Percentiles rank a stretch among this genome's conserved stretches.
These are phyloP conservation scores for Penicillium thymicola DNA, from an alignment of 2,329 filamentous ascomycete genomes.

Conservation along the genomic window DNA sequence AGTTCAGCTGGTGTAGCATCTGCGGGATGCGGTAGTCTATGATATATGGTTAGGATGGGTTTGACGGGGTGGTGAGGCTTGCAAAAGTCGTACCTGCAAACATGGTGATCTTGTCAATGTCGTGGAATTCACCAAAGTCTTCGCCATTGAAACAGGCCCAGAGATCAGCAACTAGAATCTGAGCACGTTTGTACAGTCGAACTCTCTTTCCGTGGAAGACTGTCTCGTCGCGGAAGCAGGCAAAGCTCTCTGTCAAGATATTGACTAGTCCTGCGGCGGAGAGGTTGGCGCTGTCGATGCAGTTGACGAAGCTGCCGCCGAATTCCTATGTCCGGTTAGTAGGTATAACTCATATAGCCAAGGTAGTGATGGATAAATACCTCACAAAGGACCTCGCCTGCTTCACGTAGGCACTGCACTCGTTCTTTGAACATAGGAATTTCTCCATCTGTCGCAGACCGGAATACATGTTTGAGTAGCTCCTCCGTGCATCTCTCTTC, in stretches of 20 bases:
- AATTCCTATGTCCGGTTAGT: conserved; percentile 59
- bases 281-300: conserved; percentile 69
- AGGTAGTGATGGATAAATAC: conserved; percentile 45
- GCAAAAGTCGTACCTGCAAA: conserved; percentile 63
- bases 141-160: conserved; percentile 93
- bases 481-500: conserved; percentile 73
- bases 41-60: background rate
- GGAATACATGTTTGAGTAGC: conserved; percentile 72
- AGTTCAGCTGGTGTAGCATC: conserved; percentile 79
- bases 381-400: conserved; percentile 73
- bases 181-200: conserved; percentile 86
- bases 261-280: conserved; percentile 87
- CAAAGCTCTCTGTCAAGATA: conserved; percentile 74
- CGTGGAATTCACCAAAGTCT: conserved; percentile 73
- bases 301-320: conserved; percentile 67
- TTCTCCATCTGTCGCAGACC: conserved; percentile 78
- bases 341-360: background rate
- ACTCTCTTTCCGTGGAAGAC: conserved; percentile 71
- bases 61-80: background rate
- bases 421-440: conserved; percentile 81
- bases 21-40: conserved; percentile 92
- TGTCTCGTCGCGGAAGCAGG: conserved; percentile 81
- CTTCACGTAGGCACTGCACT: conserved; percentile 75
- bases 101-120: conserved; percentile 96
- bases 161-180: conserved; percentile 91